Evolutionary conservation across 2,329 filamentous ascomycete genomes (phyloP), one percentile per base, ranked within the genome.

Genomic region (Aspergillus niger): DNA sequence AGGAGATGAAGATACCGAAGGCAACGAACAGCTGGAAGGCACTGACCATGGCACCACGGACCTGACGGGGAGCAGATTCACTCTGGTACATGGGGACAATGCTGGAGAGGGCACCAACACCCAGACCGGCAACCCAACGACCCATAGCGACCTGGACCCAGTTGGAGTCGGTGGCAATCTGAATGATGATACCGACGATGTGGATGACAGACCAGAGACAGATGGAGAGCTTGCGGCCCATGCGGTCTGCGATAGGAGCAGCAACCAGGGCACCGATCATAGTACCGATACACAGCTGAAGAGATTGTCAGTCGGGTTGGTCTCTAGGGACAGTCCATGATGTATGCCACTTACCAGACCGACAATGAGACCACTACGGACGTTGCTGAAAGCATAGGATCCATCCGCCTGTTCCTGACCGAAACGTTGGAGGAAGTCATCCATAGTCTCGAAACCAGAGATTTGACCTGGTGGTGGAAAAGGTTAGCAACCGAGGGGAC

Each of bases 11-110:
- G 64, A 82, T 82, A 59, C 80, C 80, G 30, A 81, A 73, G n/a
- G 80, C 79, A 59, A 81, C 80, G 65, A 82, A 81, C 55, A 82
- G 72, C 67, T 82, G 80, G 71, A 82, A 82, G 57, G 77, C 75
- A 59, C 78, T 79, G 63, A 82, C 75, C 69, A 82, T 79, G 49
- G 79, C 79, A 67, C 80, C 80, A 62, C 80, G 78, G 38, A 82
- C 77, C 65, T 81, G 78, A 15, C 75, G 72, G 20, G 80, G 80
- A 49, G 77, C 74, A 44, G 75, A 80, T 69, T 82, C 80, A 59
- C 75, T 76, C 67, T 80, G 79, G 64, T 80, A 82, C 72, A 81
- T 78, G 47, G 80, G 80, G 36, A 81, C 79, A 44, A 81, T 66
- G 56, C 79, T 76, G 54, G 77, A 80, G 17, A 81, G 73, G 44